phyloP scores from a whole-genome alignment of 2,329 filamentous ascomycete genomes.

The Calonectria pteridis region DNA sequence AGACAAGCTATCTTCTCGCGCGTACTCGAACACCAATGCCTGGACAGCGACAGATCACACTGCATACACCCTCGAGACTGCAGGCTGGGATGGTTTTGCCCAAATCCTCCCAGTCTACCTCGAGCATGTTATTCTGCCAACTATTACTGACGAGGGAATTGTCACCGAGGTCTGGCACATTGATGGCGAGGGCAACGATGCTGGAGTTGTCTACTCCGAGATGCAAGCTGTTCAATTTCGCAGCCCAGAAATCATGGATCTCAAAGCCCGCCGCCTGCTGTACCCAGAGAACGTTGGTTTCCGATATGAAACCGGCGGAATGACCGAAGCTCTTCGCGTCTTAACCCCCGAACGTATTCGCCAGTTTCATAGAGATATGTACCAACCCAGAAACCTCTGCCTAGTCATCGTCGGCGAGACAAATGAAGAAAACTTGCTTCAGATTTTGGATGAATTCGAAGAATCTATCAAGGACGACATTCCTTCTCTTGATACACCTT shows the following conservation, averaged over 20 bases:
- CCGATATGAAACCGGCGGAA: slow-evolving; percentile 96
- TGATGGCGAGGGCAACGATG: slow-evolving; percentile 93
- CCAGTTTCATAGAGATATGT: slow-evolving; percentile 97
- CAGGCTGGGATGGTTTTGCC: slow-evolving; percentile 96
- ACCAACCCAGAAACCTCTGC: slow-evolving; percentile 95
- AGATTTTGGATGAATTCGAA: slow-evolving; percentile 90
- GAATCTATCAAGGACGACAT: slow-evolving; percentile 86
- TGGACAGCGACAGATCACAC: slow-evolving; percentile 98
- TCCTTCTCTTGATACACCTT: slow-evolving; percentile 79
- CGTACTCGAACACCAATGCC: slow-evolving; percentile 94
- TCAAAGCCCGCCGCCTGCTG: slow-evolving; percentile 81
- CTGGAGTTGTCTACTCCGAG: slow-evolving; percentile 97
- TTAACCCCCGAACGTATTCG: slow-evolving; percentile 91
- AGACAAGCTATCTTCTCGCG: slow-evolving; percentile 92
- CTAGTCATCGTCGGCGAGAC: slow-evolving; percentile 93
- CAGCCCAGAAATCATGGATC: slow-evolving; percentile 86
- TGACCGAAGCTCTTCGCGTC: slow-evolving; percentile 91
- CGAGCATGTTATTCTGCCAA: slow-evolving; percentile 92
- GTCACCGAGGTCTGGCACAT: slow-evolving; percentile 97
- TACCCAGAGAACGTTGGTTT: slow-evolving; percentile 94
- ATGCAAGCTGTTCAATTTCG: slow-evolving; percentile 97
- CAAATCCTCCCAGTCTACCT: slow-evolving; percentile 95
- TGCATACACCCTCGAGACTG: slow-evolving; percentile 93
- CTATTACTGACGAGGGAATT: slow-evolving; percentile 91
- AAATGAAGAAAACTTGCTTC: slow-evolving; percentile 82